Evolutionary conservation across 108 stramenopile genomes (phyloP), one percentile per base, ranked within the genome.

Genomic region (Nannochloropsis gaditana): DNA sequence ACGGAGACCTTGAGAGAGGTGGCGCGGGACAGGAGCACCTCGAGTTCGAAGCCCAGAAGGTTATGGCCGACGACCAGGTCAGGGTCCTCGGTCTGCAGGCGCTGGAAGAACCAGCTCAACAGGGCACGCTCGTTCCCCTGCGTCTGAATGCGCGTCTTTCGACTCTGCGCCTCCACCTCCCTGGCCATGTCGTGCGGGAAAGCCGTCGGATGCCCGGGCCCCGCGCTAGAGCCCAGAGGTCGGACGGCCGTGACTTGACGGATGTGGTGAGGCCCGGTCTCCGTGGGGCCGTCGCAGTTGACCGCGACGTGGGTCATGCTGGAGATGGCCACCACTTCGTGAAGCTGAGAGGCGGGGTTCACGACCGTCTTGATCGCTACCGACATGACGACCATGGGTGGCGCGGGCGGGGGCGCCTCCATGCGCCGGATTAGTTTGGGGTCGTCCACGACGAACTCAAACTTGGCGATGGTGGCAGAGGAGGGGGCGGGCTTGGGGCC

Each of bases 11-110:
- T 97, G 87, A 94, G 93, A 83, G 93, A 94, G 21, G 92, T 91
- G 84, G 95, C 94, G 45, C 99, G 94, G 50, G 83, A 90, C 44
- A 99, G 93, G 9, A 99, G 92, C 9, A 99, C 95, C 88, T 98
- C 97, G 43, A 98, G 89, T 83, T 97, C 97, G 84, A 97, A 96
- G n/a, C 95, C 95, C 92, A 95, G 94, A 43, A 97, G 94, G 91
- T 98, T 97, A 94, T 99, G 99, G 6, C 95, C 97, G 3, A 96
- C 93, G 42, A 99, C 43, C 10, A 97, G 93, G 84, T 99, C 99
- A 11, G 99, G 99, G 90, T 99, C 99, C 93, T 96, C 96, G 43
- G 83, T 87, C 10, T 95, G 94, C 79, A 89, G 79, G 85, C 80
- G 82, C 83, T 83, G 83, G 86, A 90, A 90, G 79, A 90, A 86